Conservation (phyloP, 495 filamentous ascomycete genomes). For the Chaetomium fimeti region DNA sequence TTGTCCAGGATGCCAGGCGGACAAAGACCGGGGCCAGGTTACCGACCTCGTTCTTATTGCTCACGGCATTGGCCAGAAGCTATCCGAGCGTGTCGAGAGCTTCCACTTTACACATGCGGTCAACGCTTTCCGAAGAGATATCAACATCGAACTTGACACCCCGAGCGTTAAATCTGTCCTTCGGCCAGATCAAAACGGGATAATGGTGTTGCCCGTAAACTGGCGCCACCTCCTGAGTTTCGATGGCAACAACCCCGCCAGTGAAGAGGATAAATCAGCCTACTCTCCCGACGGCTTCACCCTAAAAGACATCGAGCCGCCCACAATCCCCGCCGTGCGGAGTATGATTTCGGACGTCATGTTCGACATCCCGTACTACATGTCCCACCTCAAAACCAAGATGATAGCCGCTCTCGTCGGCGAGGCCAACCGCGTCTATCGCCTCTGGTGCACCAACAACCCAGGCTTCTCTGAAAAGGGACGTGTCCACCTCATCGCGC, state of each 20-base stretch:
- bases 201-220: slow-evolving; percentile 65
- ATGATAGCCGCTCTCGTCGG: slow-evolving; percentile 88
- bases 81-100: slow-evolving; percentile 93
- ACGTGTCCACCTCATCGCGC: slow-evolving; percentile 86
- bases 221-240: slow-evolving; percentile 86
- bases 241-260: slow-evolving; percentile 64
- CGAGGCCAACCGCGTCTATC: slow-evolving; percentile 91
- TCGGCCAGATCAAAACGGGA: slow-evolving; percentile 59
- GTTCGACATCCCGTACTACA: slow-evolving; percentile 95
- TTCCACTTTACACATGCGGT: slow-evolving; percentile 96
- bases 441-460: slow-evolving; percentile 91
- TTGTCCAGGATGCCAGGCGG: slow-evolving; percentile 54
- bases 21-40: slow-evolving; percentile 65
- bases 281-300: slow-evolving; percentile 61
- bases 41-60: slow-evolving; percentile 88
- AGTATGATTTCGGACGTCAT: slow-evolving; percentile 94
- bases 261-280: slow-evolving; percentile 49
- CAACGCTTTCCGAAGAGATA: slow-evolving; percentile 79
- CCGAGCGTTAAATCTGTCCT: slow-evolving; percentile 71
- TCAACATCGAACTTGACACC: slow-evolving; percentile 80
- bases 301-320: slow-evolving; percentile 85
- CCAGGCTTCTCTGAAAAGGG: slow-evolving; percentile 76
- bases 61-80: slow-evolving; percentile 94
- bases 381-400: slow-evolving; percentile 90
- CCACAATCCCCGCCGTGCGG: slow-evolving; percentile 84